These are phyloP conservation scores for Friedmanniomyces endolithicus DNA, from an alignment of 495 filamentous ascomycete species.

Conservation along the genomic window DNA sequence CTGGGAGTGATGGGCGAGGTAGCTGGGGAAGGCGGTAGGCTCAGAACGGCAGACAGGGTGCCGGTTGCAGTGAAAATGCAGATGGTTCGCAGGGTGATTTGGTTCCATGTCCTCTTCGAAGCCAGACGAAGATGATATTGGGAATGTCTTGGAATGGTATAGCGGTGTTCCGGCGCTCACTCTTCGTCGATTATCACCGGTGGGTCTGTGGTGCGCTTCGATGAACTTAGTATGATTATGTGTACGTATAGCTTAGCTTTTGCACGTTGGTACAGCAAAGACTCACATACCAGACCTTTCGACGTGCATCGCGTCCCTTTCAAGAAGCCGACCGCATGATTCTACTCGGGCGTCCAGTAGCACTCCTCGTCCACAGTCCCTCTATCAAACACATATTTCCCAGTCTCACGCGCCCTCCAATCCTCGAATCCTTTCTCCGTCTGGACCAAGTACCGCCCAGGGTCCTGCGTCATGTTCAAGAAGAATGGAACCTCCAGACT, in stretches of 20 bases:
- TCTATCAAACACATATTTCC: slow-evolving; percentile 3
- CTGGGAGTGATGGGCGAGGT: slow-evolving; percentile 37
- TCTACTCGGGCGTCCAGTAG: slow-evolving; percentile 8
- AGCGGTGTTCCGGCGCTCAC: background rate
- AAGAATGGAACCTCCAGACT: slow-evolving; percentile 10
- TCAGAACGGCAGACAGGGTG: background rate
- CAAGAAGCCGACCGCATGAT: background rate
- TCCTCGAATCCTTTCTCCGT: slow-evolving; percentile 8
- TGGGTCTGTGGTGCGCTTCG: background rate
- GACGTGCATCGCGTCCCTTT: too few species aligned
- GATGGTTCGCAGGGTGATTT: too few species aligned
- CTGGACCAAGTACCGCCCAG: slow-evolving; percentile 1
- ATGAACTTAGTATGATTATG: background rate
- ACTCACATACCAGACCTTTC: too few species aligned
- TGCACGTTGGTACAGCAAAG: background rate
- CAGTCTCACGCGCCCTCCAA: slow-evolving; percentile 1
- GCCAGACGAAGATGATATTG: too few species aligned
- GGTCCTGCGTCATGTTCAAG: slow-evolving; percentile 17
- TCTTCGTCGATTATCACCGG: background rate
- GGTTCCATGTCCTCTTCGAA: too few species aligned
- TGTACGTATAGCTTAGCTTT: background rate
- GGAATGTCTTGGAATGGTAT: background rate
- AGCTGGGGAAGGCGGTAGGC: slow-evolving; percentile 27
- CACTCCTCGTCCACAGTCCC: slow-evolving; percentile 1
- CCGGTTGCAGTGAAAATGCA: too few species aligned